Percentiles rank a stretch among this genome's conserved stretches.
These are phyloP conservation scores for Beta corolliflora DNA, from an alignment of 179 eudicot species.

Conservation along the genomic window DNA sequence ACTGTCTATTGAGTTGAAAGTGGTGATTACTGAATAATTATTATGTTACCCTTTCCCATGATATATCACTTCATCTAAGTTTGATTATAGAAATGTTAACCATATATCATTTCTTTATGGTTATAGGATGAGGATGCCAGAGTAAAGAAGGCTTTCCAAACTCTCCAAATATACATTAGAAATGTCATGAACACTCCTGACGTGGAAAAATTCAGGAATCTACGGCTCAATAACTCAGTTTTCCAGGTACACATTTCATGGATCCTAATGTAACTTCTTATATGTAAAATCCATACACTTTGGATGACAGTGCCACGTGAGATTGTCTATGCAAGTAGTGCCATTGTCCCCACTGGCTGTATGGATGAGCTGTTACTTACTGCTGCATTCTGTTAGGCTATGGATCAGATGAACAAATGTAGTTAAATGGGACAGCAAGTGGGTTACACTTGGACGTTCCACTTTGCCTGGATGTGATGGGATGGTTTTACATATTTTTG, in stretches of 20 bases:
- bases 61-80: neutral
- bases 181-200: slow-evolving; percentile 66
- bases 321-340: too few species aligned
- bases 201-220: slow-evolving; percentile 65
- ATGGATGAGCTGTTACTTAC: neutral
- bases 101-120: slow-evolving; percentile 12
- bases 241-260: slow-evolving; percentile 58
- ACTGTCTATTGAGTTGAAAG: neutral
- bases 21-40: neutral
- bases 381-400: neutral
- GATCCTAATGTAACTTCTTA: neutral
- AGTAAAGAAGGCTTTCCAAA: slow-evolving; percentile 68
- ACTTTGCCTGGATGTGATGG: neutral
- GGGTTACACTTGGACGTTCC: neutral
- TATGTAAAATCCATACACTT: too few species aligned
- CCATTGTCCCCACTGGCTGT: neutral
- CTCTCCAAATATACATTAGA: slow-evolving; percentile 60
- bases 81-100: neutral
- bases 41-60: neutral
- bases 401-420: neutral
- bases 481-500: neutral
- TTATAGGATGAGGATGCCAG: slow-evolving; percentile 54
- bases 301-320: too few species aligned
- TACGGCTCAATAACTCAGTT: slow-evolving; percentile 64
- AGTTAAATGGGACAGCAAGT: too few species aligned